Evolutionary conservation across 352 stramenopile species (phyloP).

Genomic region (Phytophthora syringae): DNA sequence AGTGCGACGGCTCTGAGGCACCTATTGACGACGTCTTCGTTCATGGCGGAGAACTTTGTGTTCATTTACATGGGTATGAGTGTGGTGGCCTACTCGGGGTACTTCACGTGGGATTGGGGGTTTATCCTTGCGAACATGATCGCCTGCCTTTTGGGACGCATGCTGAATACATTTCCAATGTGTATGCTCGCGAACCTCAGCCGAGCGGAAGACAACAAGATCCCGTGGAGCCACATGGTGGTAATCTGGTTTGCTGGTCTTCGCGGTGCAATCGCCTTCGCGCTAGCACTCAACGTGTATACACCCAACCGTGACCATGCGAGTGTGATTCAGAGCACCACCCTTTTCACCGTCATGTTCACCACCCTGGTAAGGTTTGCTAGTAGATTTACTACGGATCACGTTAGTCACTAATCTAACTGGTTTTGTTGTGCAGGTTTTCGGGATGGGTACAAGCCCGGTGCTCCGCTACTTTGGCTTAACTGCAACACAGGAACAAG

Average conservation of each 20-base stretch:
- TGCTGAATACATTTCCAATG: conserved; percentile 84
- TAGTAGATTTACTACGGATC: neutral
- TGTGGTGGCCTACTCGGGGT: conserved; percentile 77
- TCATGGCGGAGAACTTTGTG: conserved; percentile 90
- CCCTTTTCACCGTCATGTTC: conserved; percentile 85
- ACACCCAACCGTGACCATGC: conserved; percentile 59
- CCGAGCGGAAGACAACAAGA: conserved; percentile 65
- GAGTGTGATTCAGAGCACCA: conserved; percentile 80
- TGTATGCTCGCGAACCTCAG: conserved; percentile 77
- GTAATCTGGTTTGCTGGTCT: conserved; percentile 94
- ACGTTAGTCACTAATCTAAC: conserved; percentile 6
- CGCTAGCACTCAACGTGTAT: conserved; percentile 78
- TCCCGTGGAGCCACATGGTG: conserved; percentile 82
- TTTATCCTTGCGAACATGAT: conserved; percentile 82
- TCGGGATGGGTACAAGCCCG: conserved; percentile 78
- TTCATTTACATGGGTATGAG: conserved; percentile 90
- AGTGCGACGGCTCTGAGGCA: conserved; percentile 79
- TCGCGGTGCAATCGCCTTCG: conserved; percentile 93
- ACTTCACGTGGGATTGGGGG: conserved; percentile 86
- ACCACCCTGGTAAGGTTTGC: conserved; percentile 65
- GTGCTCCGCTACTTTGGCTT: conserved; percentile 66
- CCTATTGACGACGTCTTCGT: conserved; percentile 78
- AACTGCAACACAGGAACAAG: conserved; percentile 44
- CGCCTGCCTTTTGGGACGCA: conserved; percentile 66
- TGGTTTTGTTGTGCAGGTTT: conserved; percentile 46